Percentiles rank a stretch among this genome's conserved stretches.
Conservation (phyloP, 192 early-diverging fungal genomes). For the Coemansia sp. region DNA sequence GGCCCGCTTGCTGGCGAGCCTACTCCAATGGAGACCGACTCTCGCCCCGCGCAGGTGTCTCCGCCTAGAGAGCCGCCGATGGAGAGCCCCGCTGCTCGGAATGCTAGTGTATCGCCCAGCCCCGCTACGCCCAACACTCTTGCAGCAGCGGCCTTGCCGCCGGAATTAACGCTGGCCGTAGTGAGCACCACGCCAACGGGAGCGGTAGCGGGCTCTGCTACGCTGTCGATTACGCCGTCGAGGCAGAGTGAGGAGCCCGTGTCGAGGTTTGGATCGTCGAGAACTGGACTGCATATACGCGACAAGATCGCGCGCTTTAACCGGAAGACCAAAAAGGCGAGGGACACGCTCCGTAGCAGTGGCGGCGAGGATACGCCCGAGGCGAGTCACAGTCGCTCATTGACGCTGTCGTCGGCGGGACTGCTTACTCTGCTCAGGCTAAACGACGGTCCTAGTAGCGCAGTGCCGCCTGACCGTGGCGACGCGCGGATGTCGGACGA, state of each 20-base stretch:
- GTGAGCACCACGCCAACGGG: slow-evolving; percentile 1
- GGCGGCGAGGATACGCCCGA: not conserved
- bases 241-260: slow-evolving; percentile 6
- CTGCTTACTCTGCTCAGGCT: not conserved
- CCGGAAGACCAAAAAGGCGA: slow-evolving; percentile 30
- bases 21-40: not conserved
- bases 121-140: not conserved
- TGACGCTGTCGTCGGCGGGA: not conserved
- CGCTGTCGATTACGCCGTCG: not conserved
- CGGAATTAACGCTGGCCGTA: not conserved
- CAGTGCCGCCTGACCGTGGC: not conserved
- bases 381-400: not conserved
- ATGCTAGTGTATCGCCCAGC: not conserved
- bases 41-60: not conserved
- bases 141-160: not conserved
- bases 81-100: not conserved
- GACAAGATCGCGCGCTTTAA: slow-evolving; percentile 47
- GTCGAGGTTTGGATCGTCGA: slow-evolving; percentile 9
- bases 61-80: not conserved
- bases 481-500: not conserved
- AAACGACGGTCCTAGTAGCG: not conserved
- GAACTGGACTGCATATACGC: slow-evolving; percentile 33
- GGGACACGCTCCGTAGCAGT: slow-evolving; percentile 31
- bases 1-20: not conserved
- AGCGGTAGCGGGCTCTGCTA: not conserved